Evolutionary conservation across 2,329 filamentous ascomycete species (phyloP), one percentile per base, ranked within the genome.

Genomic region (Fusarium globosum): DNA sequence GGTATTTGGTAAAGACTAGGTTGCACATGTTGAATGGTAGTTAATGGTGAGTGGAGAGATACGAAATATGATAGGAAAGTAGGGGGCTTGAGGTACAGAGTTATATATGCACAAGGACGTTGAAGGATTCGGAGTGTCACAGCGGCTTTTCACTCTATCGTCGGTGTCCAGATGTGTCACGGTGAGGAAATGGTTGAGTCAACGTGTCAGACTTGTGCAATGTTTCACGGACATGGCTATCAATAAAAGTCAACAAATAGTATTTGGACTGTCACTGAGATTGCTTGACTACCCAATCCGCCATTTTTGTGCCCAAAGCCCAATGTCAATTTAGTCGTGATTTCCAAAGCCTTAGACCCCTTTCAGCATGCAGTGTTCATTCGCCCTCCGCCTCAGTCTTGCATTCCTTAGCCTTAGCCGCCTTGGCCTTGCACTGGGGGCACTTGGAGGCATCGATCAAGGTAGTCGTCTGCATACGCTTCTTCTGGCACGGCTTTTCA

Each of bases 1-100:
- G 39, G 20, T 58, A 51, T n/a, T 67, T 65, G 10, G 39, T 38
- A 16, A 67, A 58, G 18, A 30, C n/a, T 41, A 58, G 42, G 18
- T 35, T 51, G 33, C 64, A 67, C 64, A 67, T 67, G 11, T 1
- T 39, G 35, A 16, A 38, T 13, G n/a, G 14, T 21, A 23, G 9
- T 26, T 55, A 11, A 3, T 21, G 16, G 15, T 6, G 18, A 46
- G 43, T 20, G 43, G 46, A 33, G 28, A 13, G 28, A n/a, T 33
- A n/a, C 10, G 21, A 35, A 3, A 51, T 49, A 15, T 28, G n/a
- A 35, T 18, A 28, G 3, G 15, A 11, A 6, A 15, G 13, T 9
- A 35, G 11, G 36, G 28, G n/a, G 9, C 8, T 28, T 39, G 51
- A 30, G 35, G 4, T 48, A 15, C 18, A 15, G 13, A 14, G 4